phyloP scores from a whole-genome alignment of 805 yeast genomes.

The Wickerhamiella spandovensis region DNA sequence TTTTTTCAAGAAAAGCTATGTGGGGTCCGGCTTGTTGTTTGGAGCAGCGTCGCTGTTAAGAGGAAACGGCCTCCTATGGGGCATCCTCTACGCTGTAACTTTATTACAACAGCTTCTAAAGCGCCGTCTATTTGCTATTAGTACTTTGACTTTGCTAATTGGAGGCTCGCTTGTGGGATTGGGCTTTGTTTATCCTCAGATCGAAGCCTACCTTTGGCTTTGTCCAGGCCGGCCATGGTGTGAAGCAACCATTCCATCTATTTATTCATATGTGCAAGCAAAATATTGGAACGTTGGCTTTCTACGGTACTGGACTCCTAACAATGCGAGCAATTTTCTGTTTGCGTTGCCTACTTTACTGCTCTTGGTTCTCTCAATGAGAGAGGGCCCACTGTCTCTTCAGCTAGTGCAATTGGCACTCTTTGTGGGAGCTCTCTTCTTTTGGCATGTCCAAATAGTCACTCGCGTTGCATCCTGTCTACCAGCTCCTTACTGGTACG shows the following conservation, averaged over 20 bases:
- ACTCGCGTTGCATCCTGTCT: slow-evolving; percentile 66
- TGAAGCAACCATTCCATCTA: slow-evolving; percentile 36
- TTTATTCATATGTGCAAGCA: slow-evolving; percentile 59
- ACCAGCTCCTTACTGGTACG: slow-evolving; percentile 65
- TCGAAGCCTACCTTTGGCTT: slow-evolving; percentile 39
- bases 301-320: slow-evolving; percentile 65
- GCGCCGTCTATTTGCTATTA: not conserved
- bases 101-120: not conserved
- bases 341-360: slow-evolving; percentile 57
- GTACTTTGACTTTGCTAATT: slow-evolving; percentile 24
- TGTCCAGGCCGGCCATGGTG: slow-evolving; percentile 89
- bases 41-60: slow-evolving; percentile 50
- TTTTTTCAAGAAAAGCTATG: slow-evolving; percentile 32
- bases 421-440: slow-evolving; percentile 37
- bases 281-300: slow-evolving; percentile 82
- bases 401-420: slow-evolving; percentile 27
- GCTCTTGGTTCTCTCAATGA: slow-evolving; percentile 31
- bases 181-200: slow-evolving; percentile 35
- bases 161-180: slow-evolving; percentile 45
- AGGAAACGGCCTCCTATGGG: slow-evolving; percentile 65
- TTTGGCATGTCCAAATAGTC: slow-evolving; percentile 79
- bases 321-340: slow-evolving; percentile 71
- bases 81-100: slow-evolving; percentile 32
- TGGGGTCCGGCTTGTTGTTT: slow-evolving; percentile 41
- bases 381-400: slow-evolving; percentile 18